Conservation (phyloP, 75 land plant genomes). For the Gnetum montanum region DNA sequence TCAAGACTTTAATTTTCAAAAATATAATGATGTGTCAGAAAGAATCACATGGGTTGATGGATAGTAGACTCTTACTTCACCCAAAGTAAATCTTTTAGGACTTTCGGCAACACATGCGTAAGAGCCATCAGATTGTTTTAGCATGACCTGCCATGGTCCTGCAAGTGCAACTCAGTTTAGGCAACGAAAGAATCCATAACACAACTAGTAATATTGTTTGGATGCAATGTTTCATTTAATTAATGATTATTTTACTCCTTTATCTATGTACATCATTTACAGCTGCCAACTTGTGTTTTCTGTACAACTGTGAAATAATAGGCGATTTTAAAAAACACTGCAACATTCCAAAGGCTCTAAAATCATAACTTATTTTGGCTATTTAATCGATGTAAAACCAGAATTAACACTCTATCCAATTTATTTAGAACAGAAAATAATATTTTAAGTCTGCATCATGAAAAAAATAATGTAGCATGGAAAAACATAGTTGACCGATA, state of each 20-base stretch:
- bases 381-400: no score
- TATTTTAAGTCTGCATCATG: neutral
- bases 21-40: neutral
- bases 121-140: slow-evolving; percentile 88
- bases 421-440: no score
- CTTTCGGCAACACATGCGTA: slow-evolving; percentile 96
- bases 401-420: no score
- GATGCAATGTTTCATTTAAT: neutral
- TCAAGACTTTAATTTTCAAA: neutral
- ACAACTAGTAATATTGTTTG: neutral
- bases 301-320: no score
- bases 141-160: slow-evolving; percentile 99
- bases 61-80: slow-evolving; percentile 35
- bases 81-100: slow-evolving; percentile 71
- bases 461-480: neutral
- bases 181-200: no score
- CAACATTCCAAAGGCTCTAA: no score
- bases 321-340: no score
- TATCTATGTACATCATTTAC: no score
- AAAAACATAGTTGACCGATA: no score
- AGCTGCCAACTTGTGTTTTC: no score
- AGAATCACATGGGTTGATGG: neutral
- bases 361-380: no score
- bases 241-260: no score
- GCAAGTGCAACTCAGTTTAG: slow-evolving; percentile 5